Evolutionary conservation across 192 early-diverging fungal species (phyloP).

Genomic region (Dissophora ornata): DNA sequence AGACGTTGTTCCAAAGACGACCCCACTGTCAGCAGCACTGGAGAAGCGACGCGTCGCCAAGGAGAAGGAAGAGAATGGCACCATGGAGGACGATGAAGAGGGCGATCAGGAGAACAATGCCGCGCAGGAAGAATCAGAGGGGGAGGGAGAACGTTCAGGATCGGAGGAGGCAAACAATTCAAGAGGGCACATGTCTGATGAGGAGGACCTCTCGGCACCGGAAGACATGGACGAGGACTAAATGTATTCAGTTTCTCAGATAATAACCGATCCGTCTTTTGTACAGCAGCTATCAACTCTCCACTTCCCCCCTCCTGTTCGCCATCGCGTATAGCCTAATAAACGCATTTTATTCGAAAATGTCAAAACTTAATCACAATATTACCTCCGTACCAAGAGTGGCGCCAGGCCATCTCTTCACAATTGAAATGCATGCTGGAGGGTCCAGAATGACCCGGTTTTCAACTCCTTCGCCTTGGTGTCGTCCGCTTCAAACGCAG

Average conservation of each 20-base stretch:
- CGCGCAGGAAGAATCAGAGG: constrained; percentile 12
- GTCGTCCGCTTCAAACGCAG: constrained; percentile 14
- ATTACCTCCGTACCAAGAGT: too few relatives aligned
- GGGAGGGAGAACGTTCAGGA: constrained; percentile 25
- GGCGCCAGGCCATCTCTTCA: too few relatives aligned
- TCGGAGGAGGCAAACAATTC: constrained; percentile 10
- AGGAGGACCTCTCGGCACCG: constrained; percentile 37
- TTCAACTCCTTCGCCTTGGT: background rate
- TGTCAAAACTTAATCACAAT: too few relatives aligned
- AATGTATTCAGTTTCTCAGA: background rate
- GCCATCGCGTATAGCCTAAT: too few relatives aligned
- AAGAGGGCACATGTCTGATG: constrained; percentile 39
- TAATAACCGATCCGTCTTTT: too few relatives aligned
- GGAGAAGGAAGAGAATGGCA: constrained; percentile 46
- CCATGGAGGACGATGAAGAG: constrained; percentile 15
- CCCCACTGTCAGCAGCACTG: constrained; percentile 55
- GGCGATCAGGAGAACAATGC: constrained; percentile 21
- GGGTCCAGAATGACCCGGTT: constrained; percentile 37
- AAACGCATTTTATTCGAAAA: too few relatives aligned
- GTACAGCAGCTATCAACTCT: background rate
- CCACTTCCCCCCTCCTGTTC: too few relatives aligned
- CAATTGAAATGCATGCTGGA: constrained; percentile 16
- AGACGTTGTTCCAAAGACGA: constrained; percentile 61
- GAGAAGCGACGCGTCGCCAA: constrained; percentile 52
- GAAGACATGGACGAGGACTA: constrained; percentile 52